Base-by-base conservation (phyloP, 257 asterid species). In the Thymus quinquecostatus region DNA sequence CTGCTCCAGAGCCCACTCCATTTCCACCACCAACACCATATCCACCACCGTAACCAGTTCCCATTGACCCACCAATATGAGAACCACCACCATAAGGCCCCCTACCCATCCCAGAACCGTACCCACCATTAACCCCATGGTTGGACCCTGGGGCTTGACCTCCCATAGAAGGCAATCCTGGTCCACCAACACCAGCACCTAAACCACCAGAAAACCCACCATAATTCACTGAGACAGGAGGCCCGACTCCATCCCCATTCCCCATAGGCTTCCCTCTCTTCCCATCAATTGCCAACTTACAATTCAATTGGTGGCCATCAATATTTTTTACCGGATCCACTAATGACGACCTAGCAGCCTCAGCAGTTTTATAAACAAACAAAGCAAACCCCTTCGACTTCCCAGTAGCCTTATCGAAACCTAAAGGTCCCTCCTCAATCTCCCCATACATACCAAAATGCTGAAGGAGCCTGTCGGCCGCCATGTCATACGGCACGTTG, bases 401-500 rank as follows among this genome's bases (percentile, higher is more conserved):
- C 66, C 97, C 97, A 0, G 97, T 91, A 1, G 86, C 86, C 83
- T 87, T 91, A 78, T 91, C 95, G 68, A 89, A 91, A 45, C 96
- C 97, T 60, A 91, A 81, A 0, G 97, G 97, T 1, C 97, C 96
- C 73, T 91, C 97, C 84, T 91, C 96, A 13, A 91, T 86, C 81
- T 89, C 96, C 68, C 97, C 97, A 73, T 87, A 91, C 96, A 81
- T 84, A 1, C 82, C 72, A 77, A 91, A 91, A 58, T 84, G 92
- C 62, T 83, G 89, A 61, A 91, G 83, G 40, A 91, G 82, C 68
- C 91, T 86, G 78, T 91, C 97, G 2, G 87, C 62, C 0, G 87
- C 78, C 95, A 91, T 89, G 66, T 91, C 97, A 61, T 82, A 80
- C 7, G 93, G 92, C 77, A 89, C 96, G 76, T 89, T 91, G 7